Evolutionary conservation across 2,329 filamentous ascomycete species (phyloP).

Genomic region (Neoscytalidium dimidiatum): DNA sequence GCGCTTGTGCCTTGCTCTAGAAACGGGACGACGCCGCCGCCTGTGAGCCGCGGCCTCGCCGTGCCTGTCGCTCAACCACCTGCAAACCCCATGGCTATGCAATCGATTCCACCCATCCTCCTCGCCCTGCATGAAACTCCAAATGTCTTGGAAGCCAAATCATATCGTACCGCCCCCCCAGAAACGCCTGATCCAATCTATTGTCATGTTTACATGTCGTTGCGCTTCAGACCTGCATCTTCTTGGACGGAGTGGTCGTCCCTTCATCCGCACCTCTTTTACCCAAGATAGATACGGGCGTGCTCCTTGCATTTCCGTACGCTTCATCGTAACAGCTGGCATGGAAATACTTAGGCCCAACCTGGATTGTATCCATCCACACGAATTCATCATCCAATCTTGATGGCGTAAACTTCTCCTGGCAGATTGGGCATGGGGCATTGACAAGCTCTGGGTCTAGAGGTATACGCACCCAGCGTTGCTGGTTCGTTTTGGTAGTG

Average conservation of each 20-base stretch:
- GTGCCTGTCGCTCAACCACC: neutral
- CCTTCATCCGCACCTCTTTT: conserved; percentile 29
- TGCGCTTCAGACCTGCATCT: conserved; percentile 14
- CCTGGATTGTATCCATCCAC: conserved; percentile 83
- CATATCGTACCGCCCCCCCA: neutral
- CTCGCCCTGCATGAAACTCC: neutral
- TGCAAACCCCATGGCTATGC: conserved; percentile 11
- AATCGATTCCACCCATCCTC: neutral
- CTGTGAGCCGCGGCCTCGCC: neutral
- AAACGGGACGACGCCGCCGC: neutral
- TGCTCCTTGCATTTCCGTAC: conserved; percentile 30
- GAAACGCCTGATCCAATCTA: conserved; percentile 20
- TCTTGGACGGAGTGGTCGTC: conserved; percentile 9
- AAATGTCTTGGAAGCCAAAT: neutral
- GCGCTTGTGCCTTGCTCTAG: neutral
- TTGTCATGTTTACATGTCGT: conserved; percentile 16
- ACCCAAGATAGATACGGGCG: conserved; percentile 39
- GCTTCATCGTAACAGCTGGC: conserved; percentile 81
- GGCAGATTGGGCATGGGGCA: conserved; percentile 86
- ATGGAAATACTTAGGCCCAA: conserved; percentile 82
- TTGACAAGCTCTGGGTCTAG: conserved; percentile 74
- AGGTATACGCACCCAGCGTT: conserved; percentile 79
- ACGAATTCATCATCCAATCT: conserved; percentile 96
- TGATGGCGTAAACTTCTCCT: conserved; percentile 89
- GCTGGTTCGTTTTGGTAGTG: conserved; percentile 56